Percentiles rank a stretch among this genome's conserved stretches.
Conservation (phyloP, 768 basidiomycete genomes). For the Collybia nuda region DNA sequence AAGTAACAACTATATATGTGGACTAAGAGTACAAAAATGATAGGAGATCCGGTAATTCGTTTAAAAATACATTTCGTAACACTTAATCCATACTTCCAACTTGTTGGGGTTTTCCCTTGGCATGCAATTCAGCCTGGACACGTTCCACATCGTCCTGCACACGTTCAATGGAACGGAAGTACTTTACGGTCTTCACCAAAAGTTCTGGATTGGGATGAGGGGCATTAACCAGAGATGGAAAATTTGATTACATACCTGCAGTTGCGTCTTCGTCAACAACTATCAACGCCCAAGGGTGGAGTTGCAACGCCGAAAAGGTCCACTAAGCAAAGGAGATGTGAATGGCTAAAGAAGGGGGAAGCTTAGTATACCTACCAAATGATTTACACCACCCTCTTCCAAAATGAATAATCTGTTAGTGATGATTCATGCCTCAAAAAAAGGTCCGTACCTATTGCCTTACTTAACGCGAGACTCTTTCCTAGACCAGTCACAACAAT, state of each 20-base stretch:
- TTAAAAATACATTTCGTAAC: too few species aligned
- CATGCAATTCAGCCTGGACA: constrained; percentile 39
- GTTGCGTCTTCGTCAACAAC: constrained; percentile 91
- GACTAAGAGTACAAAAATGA: too few species aligned
- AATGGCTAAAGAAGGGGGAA: not conserved
- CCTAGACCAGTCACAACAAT: constrained; percentile 83
- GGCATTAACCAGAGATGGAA: too few species aligned
- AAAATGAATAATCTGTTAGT: not conserved
- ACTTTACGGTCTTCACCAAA: constrained; percentile 87
- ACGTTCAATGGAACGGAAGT: constrained; percentile 88
- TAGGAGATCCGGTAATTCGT: too few species aligned
- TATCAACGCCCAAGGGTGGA: constrained; percentile 87
- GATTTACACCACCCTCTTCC: constrained; percentile 85
- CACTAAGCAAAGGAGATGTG: constrained; percentile 36
- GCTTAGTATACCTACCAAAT: constrained; percentile 58
- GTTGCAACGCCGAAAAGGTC: constrained; percentile 84
- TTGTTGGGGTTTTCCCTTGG: not conserved
- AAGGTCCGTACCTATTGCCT: constrained; percentile 66
- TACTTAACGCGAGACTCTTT: constrained; percentile 82
- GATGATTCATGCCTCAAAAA: not conserved
- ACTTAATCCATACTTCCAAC: constrained; percentile 2
- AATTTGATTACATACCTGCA: constrained; percentile 45
- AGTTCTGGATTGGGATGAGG: constrained; percentile 68
- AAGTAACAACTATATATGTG: too few species aligned
- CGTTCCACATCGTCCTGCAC: constrained; percentile 84